Base-by-base conservation (phyloP, 768 basidiomycete species). In the Psilocybe sp. region DNA sequence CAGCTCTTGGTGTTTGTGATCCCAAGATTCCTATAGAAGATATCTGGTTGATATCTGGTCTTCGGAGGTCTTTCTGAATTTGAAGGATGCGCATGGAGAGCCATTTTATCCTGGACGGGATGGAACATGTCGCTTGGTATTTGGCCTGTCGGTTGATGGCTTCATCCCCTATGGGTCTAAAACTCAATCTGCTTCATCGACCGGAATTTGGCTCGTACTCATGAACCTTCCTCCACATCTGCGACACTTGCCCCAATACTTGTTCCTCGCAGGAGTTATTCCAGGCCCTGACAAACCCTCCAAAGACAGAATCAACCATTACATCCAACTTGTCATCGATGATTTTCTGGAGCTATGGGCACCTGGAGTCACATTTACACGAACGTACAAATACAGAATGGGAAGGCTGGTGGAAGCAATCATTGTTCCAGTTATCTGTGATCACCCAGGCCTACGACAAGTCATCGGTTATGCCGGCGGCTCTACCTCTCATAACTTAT, bases 201-300 rank as follows among this genome's bases (percentile, higher is more conserved):
- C 61, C 1, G 65, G 46, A 0, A 62, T 73, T 2, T 69, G 60
- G 35, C 47, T 72, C 49, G 52, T 61, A 1, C 65, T 61, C 32
- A 47, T 71, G 12, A 72, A 70, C 48, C 61, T 73, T 8, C 72
- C 71, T 1, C 61, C 58, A 2, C 44, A 54, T 19, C n/a, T 60
- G n/a, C 58, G 61, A 6, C 65, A 63, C 44, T 50, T 53, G 8
- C 14, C 53, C 0, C 64, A 73, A 47, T 74, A 77, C 47, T 59
- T 76, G 42, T 75, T 63, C 45, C 52, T 62, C 4, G 61, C 51
- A 5, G 73, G 66, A 0, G 55, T 76, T 43, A 69, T 73, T 33
- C 72, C 73, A 5, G 71, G 75, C 0, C 75, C 74, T 0, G 44
- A 60, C 1, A 56, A 66, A 31, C 72, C 74, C 3, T 58, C 57